Percentiles rank a stretch among this genome's conserved stretches.
These are phyloP conservation scores for Candida pseudoviswanathii DNA, from an alignment of 1,139 yeast genomes.

Conservation along the genomic window DNA sequence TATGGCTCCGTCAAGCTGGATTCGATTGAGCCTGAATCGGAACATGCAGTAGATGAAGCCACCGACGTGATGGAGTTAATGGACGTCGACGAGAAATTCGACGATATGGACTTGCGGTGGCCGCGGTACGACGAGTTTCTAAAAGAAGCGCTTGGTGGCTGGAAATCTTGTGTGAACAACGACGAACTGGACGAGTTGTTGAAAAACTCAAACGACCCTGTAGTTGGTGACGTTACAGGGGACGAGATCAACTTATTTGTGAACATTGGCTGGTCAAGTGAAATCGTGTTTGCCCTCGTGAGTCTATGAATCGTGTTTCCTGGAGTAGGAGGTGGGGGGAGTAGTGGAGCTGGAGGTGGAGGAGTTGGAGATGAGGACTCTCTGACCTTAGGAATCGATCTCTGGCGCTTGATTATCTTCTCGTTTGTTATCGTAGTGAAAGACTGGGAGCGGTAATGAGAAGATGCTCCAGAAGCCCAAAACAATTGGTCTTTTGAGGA, in stretches of 20 bases:
- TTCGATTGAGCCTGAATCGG: constrained; percentile 29
- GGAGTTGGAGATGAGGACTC: constrained; percentile 2
- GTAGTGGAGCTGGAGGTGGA: neutral
- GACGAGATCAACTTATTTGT: constrained; percentile 3
- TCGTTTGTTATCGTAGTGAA: constrained; percentile 36
- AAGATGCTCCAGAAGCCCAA: constrained; percentile 1
- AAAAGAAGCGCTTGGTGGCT: constrained; percentile 38
- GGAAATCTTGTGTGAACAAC: constrained; percentile 22
- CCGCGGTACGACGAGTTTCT: constrained; percentile 15
- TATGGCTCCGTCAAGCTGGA: constrained; percentile 25
- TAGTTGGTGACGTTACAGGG: constrained; percentile 14
- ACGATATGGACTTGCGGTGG: constrained; percentile 26
- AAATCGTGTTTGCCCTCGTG: constrained; percentile 20
- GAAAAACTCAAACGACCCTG: constrained; percentile 8
- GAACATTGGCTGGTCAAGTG: constrained; percentile 25
- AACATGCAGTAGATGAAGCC: constrained; percentile 21
- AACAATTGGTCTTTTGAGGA: constrained; percentile 2
- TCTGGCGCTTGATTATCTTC: constrained; percentile 41
- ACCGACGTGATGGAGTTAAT: constrained; percentile 13
- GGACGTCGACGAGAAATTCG: constrained; percentile 28
- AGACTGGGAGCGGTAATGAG: constrained; percentile 34
- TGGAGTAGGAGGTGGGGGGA: neutral
- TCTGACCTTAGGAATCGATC: constrained; percentile 23
- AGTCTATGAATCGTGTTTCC: constrained; percentile 13
- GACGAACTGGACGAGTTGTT: constrained; percentile 1